These are phyloP conservation scores for Taphrina confusa DNA, from an alignment of 1,139 yeast species.

Conservation along the genomic window DNA sequence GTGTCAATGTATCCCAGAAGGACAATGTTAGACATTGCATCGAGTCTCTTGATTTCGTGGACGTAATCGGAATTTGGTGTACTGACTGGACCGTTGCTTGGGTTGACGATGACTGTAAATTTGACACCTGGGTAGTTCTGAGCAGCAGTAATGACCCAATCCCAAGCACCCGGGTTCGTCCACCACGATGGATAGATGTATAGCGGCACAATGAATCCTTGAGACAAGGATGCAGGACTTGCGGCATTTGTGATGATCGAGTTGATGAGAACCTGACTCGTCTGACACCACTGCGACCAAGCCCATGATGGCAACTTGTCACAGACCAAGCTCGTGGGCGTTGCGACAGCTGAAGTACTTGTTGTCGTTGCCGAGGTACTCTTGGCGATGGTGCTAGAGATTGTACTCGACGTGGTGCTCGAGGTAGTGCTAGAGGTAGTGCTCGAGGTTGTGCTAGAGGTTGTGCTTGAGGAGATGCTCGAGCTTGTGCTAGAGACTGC, in stretches of 20 bases:
- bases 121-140: neutral
- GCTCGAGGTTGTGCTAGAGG: no score
- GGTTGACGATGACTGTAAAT: constrained; percentile 16
- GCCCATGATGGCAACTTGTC: neutral
- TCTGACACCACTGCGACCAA: neutral
- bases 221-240: neutral
- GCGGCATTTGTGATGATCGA: neutral
- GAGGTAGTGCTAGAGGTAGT: no score
- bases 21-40: neutral
- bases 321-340: neutral
- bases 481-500: no score
- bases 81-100: neutral
- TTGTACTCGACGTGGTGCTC: no score
- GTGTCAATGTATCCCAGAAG: neutral
- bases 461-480: no score
- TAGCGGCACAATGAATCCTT: constrained; percentile 14
- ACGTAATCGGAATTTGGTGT: neutral
- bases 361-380: no score
- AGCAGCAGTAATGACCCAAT: constrained; percentile 19
- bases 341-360: no score
- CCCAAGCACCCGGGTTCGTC: constrained; percentile 23
- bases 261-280: neutral
- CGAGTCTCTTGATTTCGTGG: neutral
- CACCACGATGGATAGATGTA: constrained; percentile 29
- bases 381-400: no score